phyloP scores from a whole-genome alignment of 805 yeast genomes.

The Candida nonsorbophila region DNA sequence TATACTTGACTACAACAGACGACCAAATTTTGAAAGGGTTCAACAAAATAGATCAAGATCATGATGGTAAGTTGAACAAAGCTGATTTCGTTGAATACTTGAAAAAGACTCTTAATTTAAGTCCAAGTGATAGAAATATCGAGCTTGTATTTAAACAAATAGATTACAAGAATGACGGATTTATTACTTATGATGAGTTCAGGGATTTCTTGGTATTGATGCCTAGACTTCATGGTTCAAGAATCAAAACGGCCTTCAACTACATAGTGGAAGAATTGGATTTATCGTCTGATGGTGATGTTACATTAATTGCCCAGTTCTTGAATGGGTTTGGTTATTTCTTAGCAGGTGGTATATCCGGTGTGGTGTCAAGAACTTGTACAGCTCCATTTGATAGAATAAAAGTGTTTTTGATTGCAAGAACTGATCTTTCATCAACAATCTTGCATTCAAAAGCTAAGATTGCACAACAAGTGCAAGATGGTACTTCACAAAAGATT shows the following conservation, averaged over 20 bases:
- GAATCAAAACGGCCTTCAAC: constrained; percentile 75
- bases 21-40: constrained; percentile 67
- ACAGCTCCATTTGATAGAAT: constrained; percentile 97
- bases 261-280: constrained; percentile 77
- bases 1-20: constrained; percentile 64
- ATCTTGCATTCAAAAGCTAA: constrained; percentile 52
- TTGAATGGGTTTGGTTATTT: constrained; percentile 85
- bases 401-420: constrained; percentile 88
- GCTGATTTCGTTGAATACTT: constrained; percentile 67
- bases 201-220: constrained; percentile 75
- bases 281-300: constrained; percentile 87
- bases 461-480: constrained; percentile 30
- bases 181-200: constrained; percentile 80
- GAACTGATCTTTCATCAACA: constrained; percentile 75
- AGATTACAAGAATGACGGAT: constrained; percentile 56
- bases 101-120: constrained; percentile 44
- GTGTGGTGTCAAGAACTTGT: constrained; percentile 91
- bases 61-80: constrained; percentile 65
- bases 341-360: constrained; percentile 91
- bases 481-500: constrained; percentile 21
- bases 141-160: constrained; percentile 51
- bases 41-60: constrained; percentile 58
- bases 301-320: constrained; percentile 73
- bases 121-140: constrained; percentile 48
- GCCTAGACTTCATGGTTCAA: constrained; percentile 74